phyloP scores from a whole-genome alignment of 805 yeast genomes.

The Barnettozyma salicaria region DNA sequence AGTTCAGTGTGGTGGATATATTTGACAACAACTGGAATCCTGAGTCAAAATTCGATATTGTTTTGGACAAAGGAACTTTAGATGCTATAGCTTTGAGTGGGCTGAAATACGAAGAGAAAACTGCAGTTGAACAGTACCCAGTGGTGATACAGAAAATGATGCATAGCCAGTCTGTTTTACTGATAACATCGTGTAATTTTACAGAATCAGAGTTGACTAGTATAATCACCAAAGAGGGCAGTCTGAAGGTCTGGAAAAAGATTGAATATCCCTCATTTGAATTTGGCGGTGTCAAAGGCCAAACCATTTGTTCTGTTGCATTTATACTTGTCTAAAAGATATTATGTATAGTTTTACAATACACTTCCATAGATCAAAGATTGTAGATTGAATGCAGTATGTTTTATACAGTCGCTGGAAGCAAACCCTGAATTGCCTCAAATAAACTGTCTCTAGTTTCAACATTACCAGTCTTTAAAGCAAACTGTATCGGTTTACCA shows the following conservation, averaged over 20 bases:
- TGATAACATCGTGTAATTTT: slow-evolving; percentile 92
- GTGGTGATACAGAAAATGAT: slow-evolving; percentile 51
- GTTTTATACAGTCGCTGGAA: slow-evolving; percentile 17
- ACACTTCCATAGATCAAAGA: no score
- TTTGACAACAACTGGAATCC: slow-evolving; percentile 35
- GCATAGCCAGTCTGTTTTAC: slow-evolving; percentile 47
- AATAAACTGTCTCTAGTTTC: slow-evolving; percentile 54
- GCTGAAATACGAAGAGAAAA: slow-evolving; percentile 37
- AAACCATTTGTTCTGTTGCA: slow-evolving; percentile 83
- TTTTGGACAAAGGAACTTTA: slow-evolving; percentile 90
- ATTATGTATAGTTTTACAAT: not conserved
- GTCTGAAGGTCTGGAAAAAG: slow-evolving; percentile 52
- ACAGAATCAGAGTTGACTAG: slow-evolving; percentile 69
- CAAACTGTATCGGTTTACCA: slow-evolving; percentile 73
- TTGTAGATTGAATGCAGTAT: slow-evolving; percentile 5
- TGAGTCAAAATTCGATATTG: slow-evolving; percentile 53
- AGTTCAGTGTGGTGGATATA: slow-evolving; percentile 67
- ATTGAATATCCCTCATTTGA: slow-evolving; percentile 76
- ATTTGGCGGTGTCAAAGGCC: slow-evolving; percentile 87
- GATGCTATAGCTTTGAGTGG: slow-evolving; percentile 94
- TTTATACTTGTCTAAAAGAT: slow-evolving; percentile 42
- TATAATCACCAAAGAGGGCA: slow-evolving; percentile 39
- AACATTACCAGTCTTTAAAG: slow-evolving; percentile 63
- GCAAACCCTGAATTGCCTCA: slow-evolving; percentile 38
- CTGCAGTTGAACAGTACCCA: slow-evolving; percentile 58